phyloP scores from a whole-genome alignment of 1,139 yeast species.

The Debaryomycetaceae sp. region DNA sequence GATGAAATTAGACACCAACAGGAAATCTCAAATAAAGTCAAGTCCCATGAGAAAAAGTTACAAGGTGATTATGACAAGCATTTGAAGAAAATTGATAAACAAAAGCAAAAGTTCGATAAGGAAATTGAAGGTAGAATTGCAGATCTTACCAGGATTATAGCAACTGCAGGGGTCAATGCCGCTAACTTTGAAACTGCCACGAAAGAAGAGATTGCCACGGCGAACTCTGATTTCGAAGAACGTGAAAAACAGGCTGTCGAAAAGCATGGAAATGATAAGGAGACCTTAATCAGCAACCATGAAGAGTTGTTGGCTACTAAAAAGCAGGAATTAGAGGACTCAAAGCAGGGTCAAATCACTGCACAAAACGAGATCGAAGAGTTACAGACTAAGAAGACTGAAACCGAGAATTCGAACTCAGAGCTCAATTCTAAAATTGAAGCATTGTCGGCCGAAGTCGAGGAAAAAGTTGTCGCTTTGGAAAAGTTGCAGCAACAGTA shows the following conservation, averaged over 20 bases:
- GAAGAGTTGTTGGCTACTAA: conserved; percentile 48
- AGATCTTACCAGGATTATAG: conserved; percentile 27
- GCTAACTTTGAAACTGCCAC: conserved; percentile 38
- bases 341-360: conserved; percentile 45
- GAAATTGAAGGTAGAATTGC: conserved; percentile 38
- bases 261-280: conserved; percentile 46
- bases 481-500: conserved; percentile 42
- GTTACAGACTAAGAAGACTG: conserved; percentile 41
- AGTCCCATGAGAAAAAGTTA: conserved; percentile 44
- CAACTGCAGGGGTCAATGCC: conserved; percentile 31
- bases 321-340: conserved; percentile 46
- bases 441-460: conserved; percentile 39
- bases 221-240: conserved; percentile 41
- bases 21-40: conserved; percentile 34
- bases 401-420: conserved; percentile 42
- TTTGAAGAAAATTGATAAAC: conserved; percentile 36
- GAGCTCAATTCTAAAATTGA: conserved; percentile 40
- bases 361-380: conserved; percentile 46
- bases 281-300: conserved; percentile 41
- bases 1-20: conserved; percentile 46
- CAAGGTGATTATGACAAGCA: conserved; percentile 41
- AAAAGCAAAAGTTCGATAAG: conserved; percentile 35
- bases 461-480: conserved; percentile 37
- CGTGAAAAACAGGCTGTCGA: conserved; percentile 49
- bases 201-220: conserved; percentile 42